Evolutionary conservation across 352 stramenopile species (phyloP), one percentile per base, ranked within the genome.

Genomic region (Peronospora tabacina): DNA sequence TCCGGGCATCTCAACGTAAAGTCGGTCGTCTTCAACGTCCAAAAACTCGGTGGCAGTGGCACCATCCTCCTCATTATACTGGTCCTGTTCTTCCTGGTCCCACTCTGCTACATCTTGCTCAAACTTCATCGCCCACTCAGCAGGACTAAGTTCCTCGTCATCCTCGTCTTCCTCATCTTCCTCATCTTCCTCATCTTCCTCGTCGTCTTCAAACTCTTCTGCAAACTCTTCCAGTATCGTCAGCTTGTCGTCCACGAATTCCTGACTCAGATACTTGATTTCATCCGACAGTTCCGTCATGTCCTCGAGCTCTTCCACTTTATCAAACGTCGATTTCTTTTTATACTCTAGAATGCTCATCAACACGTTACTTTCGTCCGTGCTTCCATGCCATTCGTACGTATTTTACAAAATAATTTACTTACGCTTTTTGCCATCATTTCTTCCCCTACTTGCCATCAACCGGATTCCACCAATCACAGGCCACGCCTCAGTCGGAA

Each of bases 1-100:
- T 39, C 68, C 70, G 6, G 76, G 76, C 73, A 87, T 84, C 61
- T 87, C 74, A 15, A 84, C 77, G 47, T 85, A 85, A 13, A 87
- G 67, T 39, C 73, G 70, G 52, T 87, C 76, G 39, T 87, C 76
- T 26, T 84, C 76, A 11, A 81, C 30, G 7, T 77, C 57, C 12
- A 32, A 16, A 1, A 44, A 5, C 33, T 47, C 16, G 0, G 28
- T 22, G 2, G 1, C 42, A 16, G 39, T 33, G 6, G 33, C 26
- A 7, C 20, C 20, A 24, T 36, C 32, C 16, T 61, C 54, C 12
- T 50, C 39, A 6, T 54, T 44, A 30, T 47, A 39, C 16, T 63
- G 32, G 5, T 33, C 43, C 17, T 19, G 61, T 17, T 72, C 63
- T 16, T 80, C 68, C 9, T 67, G 37, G 37, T 85, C 70, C 61